These are phyloP conservation scores for Starmerella roubikii DNA, from an alignment of 805 yeast species.

Conservation along the genomic window DNA sequence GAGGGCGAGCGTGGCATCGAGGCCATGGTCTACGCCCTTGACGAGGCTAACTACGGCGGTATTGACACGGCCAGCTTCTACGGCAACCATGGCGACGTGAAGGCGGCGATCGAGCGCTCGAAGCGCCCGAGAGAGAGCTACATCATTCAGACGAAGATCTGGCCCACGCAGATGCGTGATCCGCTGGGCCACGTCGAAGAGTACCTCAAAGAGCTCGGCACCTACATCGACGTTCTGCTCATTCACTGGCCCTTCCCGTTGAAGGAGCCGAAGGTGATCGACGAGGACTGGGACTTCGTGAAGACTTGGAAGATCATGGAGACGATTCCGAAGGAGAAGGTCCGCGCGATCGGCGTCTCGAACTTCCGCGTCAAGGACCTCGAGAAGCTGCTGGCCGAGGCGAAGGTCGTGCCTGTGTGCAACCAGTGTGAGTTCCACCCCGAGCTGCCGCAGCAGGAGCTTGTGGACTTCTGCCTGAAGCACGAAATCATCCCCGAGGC, in stretches of 20 bases:
- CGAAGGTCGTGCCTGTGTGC: conserved; percentile 46
- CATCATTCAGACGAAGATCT: conserved; percentile 57
- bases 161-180: conserved; percentile 27
- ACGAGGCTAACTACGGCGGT: conserved; percentile 51
- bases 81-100: conserved; percentile 52
- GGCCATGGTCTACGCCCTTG: conserved; percentile 46
- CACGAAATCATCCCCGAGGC: conserved; percentile 51
- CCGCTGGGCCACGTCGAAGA: conserved; percentile 42
- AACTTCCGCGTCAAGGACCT: conserved; percentile 45
- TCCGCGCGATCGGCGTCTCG: conserved; percentile 59
- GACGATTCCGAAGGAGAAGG: conserved; percentile 39
- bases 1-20: conserved; percentile 39
- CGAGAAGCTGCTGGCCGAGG: conserved; percentile 33
- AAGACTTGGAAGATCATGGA: conserved; percentile 46
- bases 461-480: conserved; percentile 38
- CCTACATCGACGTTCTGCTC: conserved; percentile 64
- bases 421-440: conserved; percentile 71
- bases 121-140: conserved; percentile 45
- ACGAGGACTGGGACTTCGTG: conserved; percentile 32
- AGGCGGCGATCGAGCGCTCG: conserved; percentile 30
- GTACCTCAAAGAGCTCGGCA: conserved; percentile 49
- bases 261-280: conserved; percentile 15
- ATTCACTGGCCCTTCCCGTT: conserved; percentile 65
- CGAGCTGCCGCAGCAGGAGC: conserved; percentile 47
- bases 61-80: conserved; percentile 66